These are phyloP conservation scores for Chaetothyriales sp. DNA, from an alignment of 2,329 filamentous ascomycete genomes.

Conservation along the genomic window DNA sequence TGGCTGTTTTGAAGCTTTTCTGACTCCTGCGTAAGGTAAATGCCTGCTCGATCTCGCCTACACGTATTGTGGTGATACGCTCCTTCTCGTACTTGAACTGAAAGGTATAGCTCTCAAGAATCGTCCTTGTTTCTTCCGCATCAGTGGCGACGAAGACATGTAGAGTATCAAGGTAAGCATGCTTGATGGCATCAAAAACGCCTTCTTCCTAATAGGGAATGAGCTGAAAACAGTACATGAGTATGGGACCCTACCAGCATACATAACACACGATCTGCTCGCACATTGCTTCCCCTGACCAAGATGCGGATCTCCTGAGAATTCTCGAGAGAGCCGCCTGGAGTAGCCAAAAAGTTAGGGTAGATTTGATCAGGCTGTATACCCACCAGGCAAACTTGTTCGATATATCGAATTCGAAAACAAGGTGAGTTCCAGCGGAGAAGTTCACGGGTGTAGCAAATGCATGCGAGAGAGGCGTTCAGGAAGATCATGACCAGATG, in stretches of 20 bases:
- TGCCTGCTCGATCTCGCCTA: slow-evolving; percentile 20
- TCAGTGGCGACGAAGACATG: slow-evolving; percentile 34
- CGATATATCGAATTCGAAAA: slow-evolving; percentile 11
- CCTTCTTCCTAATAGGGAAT: slow-evolving; percentile 33
- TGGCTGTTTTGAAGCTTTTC: slow-evolving; percentile 29
- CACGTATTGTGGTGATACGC: slow-evolving; percentile 21
- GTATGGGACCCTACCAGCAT: slow-evolving; percentile 29
- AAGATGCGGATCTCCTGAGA: slow-evolving; percentile 29
- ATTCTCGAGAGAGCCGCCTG: background rate
- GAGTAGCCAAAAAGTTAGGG: slow-evolving; percentile 6
- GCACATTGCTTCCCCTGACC: slow-evolving; percentile 26
- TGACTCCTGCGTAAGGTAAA: slow-evolving; percentile 25
- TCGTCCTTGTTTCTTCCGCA: slow-evolving; percentile 23
- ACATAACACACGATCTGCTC: slow-evolving; percentile 33
- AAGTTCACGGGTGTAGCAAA: slow-evolving; percentile 13
- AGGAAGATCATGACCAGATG: slow-evolving; percentile 15
- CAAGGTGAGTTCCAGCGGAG: slow-evolving; percentile 11
- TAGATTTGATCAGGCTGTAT: slow-evolving; percentile 19
- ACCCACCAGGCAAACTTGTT: slow-evolving; percentile 6
- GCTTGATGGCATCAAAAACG: slow-evolving; percentile 34
- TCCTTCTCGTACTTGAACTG: slow-evolving; percentile 31
- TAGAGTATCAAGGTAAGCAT: slow-evolving; percentile 31
- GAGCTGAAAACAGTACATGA: slow-evolving; percentile 7
- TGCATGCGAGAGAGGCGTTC: slow-evolving; percentile 14
- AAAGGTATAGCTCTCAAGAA: slow-evolving; percentile 40